phyloP scores from a whole-genome alignment of 768 basidiomycete species.

The Sarcodon sp. region DNA sequence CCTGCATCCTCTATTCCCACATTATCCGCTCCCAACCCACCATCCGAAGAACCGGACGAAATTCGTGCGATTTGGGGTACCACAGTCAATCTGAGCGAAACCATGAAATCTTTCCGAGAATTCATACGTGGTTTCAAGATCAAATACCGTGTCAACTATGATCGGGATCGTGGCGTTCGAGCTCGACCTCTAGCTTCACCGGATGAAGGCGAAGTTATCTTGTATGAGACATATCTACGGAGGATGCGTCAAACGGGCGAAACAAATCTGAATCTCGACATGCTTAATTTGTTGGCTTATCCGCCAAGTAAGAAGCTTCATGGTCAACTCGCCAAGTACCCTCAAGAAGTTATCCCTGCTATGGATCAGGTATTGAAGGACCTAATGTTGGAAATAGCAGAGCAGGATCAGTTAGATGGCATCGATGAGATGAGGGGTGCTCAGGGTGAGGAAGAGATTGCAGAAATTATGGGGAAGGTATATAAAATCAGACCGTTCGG shows the following conservation, averaged over 20 bases:
- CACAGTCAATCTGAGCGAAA: conserved; percentile 82
- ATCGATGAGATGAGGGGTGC: conserved; percentile 65
- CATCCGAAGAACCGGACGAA: conserved; percentile 68
- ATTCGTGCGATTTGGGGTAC: conserved; percentile 97
- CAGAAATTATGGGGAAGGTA: conserved; percentile 74
- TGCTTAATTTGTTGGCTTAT: conserved; percentile 76
- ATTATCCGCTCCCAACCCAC: conserved; percentile 48
- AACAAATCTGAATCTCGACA: conserved; percentile 86
- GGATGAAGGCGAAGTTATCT: conserved; percentile 49
- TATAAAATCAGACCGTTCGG: conserved; percentile 95
- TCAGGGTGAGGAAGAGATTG: conserved; percentile 75
- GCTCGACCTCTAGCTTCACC: conserved; percentile 42
- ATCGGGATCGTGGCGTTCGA: conserved; percentile 44
- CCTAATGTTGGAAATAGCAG: conserved; percentile 78
- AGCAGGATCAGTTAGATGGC: conserved; percentile 62
- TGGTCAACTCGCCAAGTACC: conserved; percentile 80
- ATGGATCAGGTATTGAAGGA: conserved; percentile 97
- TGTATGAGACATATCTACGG: conserved; percentile 75
- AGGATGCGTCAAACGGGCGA: conserved; percentile 88
- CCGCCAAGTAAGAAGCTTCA: conserved; percentile 77
- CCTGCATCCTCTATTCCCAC: conserved; percentile 41
- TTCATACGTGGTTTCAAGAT: conserved; percentile 90
- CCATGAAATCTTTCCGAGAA: conserved; percentile 82
- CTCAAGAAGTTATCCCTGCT: conserved; percentile 92
- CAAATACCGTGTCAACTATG: conserved; percentile 70